Evolutionary conservation across 2,329 filamentous ascomycete genomes (phyloP).

Genomic region (Ophiosphaerella narmari): DNA sequence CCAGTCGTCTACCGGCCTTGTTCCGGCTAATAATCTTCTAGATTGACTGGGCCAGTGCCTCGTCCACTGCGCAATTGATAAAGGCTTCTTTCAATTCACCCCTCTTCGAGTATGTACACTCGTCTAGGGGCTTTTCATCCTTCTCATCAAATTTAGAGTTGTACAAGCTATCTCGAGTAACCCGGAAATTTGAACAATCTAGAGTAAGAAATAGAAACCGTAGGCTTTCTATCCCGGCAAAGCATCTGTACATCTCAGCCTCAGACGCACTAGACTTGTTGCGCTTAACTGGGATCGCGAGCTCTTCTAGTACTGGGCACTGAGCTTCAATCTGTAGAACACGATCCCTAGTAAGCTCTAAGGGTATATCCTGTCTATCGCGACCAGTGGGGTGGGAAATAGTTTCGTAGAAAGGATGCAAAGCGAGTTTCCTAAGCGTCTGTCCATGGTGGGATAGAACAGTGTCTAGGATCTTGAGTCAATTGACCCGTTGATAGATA

Average conservation of each 20-base stretch:
- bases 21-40: too few species aligned
- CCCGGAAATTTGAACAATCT: conserved; percentile 19
- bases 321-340: conserved; percentile 15
- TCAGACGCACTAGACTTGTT: conserved; percentile 20
- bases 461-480: conserved; percentile 15
- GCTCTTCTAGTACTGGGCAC: conserved; percentile 17
- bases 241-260: conserved; percentile 21
- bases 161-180: conserved; percentile 13
- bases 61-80: too few species aligned
- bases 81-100: background rate
- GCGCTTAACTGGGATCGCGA: conserved; percentile 21
- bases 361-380: conserved; percentile 14
- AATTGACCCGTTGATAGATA: conserved; percentile 16
- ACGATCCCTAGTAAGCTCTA: conserved; percentile 18
- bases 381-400: conserved; percentile 2
- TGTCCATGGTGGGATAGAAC: conserved; percentile 14
- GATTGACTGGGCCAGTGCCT: too few species aligned
- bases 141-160: conserved; percentile 11
- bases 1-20: too few species aligned
- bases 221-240: conserved; percentile 15
- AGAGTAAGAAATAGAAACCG: conserved; percentile 18
- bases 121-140: conserved; percentile 7
- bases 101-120: background rate
- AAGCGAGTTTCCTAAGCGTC: conserved; percentile 15
- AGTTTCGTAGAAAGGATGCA: conserved; percentile 8